These are phyloP conservation scores for Phytophthora palmivora DNA, from an alignment of 352 stramenopile species.

Conservation along the genomic window DNA sequence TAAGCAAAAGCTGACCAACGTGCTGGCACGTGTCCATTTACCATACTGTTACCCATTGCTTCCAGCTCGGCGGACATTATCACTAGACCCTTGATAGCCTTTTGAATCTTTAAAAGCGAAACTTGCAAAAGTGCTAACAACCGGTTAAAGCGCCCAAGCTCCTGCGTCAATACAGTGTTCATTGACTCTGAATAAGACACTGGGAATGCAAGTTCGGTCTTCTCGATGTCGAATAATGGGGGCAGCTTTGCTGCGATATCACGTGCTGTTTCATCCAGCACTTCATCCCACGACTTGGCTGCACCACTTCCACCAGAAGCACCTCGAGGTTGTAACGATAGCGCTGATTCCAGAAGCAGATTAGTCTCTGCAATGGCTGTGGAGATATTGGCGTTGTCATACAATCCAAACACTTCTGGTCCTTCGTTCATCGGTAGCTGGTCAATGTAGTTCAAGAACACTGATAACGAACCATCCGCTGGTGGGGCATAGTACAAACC, in stretches of 20 bases:
- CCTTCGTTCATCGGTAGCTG: too few species aligned
- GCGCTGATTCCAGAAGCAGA: too few species aligned
- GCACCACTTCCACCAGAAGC: conserved; percentile 55
- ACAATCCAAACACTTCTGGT: too few species aligned
- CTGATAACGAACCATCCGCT: conserved; percentile 43
- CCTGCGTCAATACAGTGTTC: too few species aligned
- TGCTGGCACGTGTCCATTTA: conserved; percentile 89
- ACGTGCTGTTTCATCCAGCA: conserved; percentile 85
- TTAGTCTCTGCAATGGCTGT: too few species aligned
- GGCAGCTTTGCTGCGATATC: conserved; percentile 86
- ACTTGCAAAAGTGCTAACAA: conserved; percentile 79
- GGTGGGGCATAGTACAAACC: conserved; percentile 83
- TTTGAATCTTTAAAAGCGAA: conserved; percentile 90
- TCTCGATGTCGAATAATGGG: too few species aligned
- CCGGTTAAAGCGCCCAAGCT: conserved; percentile 92
- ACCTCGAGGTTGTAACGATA: too few species aligned
- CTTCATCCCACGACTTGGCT: conserved; percentile 92
- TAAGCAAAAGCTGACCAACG: conserved; percentile 90
- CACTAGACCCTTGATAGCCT: conserved; percentile 92
- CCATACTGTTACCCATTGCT: conserved; percentile 94
- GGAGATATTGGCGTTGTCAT: too few species aligned
- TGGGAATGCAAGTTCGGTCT: too few species aligned
- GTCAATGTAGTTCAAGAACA: too few species aligned
- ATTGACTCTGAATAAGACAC: too few species aligned
- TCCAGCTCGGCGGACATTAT: conserved; percentile 94